Percentiles rank a stretch among this genome's conserved stretches.
Evolutionary conservation across 129 eudicot genomes (phyloP).

Genomic region (Tagetes patula): DNA sequence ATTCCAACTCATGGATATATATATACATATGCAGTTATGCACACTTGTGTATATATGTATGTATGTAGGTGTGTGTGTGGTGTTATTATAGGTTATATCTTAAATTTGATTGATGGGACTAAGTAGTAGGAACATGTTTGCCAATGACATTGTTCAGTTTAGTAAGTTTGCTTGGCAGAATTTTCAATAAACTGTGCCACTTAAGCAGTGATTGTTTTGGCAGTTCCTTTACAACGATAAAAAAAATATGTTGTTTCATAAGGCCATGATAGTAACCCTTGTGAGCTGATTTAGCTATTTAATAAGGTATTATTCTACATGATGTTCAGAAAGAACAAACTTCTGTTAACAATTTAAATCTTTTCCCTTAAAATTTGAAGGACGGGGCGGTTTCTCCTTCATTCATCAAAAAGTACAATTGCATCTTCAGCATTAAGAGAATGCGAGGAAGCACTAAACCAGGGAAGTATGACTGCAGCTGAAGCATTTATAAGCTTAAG

Average conservation of each 20-base stretch:
- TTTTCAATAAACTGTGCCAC: slow-evolving; percentile 11
- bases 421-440: slow-evolving; percentile 65
- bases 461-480: slow-evolving; percentile 71
- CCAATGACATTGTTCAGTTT: slow-evolving; percentile 4
- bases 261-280: neutral
- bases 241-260: slow-evolving; percentile 1
- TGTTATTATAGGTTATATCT: neutral
- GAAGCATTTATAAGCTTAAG: slow-evolving; percentile 77
- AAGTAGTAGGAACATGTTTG: neutral
- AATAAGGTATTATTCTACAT: neutral
- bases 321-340: neutral
- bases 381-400: slow-evolving; percentile 89
- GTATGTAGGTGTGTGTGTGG: neutral
- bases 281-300: slow-evolving; percentile 5
- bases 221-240: slow-evolving; percentile 10
- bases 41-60: too few relatives aligned
- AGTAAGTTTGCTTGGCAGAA: slow-evolving; percentile 8
- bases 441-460: slow-evolving; percentile 87
- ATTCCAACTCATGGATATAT: slow-evolving; percentile 15
- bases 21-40: neutral
- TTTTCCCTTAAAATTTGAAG: slow-evolving; percentile 41
- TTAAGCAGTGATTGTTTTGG: slow-evolving; percentile 12
- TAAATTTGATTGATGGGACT: slow-evolving; percentile 17
- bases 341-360: neutral
- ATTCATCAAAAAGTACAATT: slow-evolving; percentile 70